Percentiles rank a stretch among this genome's conserved stretches.
Conservation (phyloP, 2,329 filamentous ascomycete species). For the Saccharata proteae region DNA sequence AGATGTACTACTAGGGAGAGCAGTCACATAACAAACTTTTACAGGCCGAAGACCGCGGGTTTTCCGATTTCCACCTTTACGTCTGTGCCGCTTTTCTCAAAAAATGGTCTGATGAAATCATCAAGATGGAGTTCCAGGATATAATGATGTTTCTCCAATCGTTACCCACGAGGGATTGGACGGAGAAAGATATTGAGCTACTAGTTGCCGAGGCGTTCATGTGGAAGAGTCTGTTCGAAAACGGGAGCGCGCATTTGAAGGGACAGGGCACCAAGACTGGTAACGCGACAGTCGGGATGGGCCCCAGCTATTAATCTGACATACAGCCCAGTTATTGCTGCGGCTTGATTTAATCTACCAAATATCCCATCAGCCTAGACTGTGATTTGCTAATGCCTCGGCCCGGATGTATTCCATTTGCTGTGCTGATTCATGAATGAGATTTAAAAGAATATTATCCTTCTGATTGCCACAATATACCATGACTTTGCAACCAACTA, state of each 20-base stretch:
- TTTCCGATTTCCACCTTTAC: slow-evolving; percentile 96
- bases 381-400: no score
- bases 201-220: slow-evolving; percentile 94
- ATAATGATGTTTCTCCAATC: slow-evolving; percentile 99
- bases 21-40: slow-evolving; percentile 6
- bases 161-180: slow-evolving; percentile 86
- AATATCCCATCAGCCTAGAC: no score
- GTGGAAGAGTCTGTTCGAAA: slow-evolving; percentile 95
- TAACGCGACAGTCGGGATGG: slow-evolving; percentile 23
- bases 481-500: no score
- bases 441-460: no score
- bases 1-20: not conserved
- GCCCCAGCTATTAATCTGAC: slow-evolving; percentile 15
- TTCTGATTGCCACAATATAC: no score
- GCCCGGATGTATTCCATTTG: no score
- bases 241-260: slow-evolving; percentile 74
- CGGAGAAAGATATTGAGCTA: slow-evolving; percentile 94
- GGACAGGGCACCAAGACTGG: slow-evolving; percentile 21
- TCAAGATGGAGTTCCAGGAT: slow-evolving; percentile 97
- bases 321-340: no score
- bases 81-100: slow-evolving; percentile 96
- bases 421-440: no score
- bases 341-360: no score
- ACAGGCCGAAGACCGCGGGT: slow-evolving; percentile 94
- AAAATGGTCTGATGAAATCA: slow-evolving; percentile 91